Conservation (phyloP, 805 yeast genomes). For the Komagataella populi region DNA sequence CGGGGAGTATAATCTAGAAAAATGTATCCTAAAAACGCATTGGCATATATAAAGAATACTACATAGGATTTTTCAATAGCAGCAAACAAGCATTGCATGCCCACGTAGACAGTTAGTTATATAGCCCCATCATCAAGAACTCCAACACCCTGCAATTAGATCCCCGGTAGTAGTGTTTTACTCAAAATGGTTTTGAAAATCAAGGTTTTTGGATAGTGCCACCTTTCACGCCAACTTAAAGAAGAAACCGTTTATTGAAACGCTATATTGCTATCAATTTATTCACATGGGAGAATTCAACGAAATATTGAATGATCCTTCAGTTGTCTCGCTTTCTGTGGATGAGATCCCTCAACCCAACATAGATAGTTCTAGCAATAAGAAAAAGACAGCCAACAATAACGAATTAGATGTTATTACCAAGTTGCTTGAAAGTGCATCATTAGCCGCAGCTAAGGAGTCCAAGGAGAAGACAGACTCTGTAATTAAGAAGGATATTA, state of each 20-base stretch:
- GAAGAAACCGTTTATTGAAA: neutral
- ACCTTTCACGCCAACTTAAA: neutral
- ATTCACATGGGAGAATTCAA: neutral
- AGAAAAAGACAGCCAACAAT: neutral
- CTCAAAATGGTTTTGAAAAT: neutral
- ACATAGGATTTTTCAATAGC: neutral
- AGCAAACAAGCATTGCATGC: neutral
- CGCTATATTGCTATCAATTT: neutral
- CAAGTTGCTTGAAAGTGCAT: conserved; percentile 28
- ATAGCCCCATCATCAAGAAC: neutral
- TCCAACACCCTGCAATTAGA: neutral
- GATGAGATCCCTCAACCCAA: neutral
- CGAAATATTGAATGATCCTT: neutral
- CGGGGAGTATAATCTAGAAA: neutral
- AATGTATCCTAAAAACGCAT: neutral
- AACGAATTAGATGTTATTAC: conserved; percentile 19
- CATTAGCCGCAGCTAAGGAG: conserved; percentile 32
- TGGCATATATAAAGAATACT: neutral
- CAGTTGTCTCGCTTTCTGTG: neutral
- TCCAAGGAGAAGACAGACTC: conserved; percentile 16
- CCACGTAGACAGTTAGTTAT: neutral
- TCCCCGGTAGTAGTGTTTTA: neutral
- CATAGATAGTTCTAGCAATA: neutral
- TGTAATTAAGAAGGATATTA: neutral
- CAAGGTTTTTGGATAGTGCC: neutral